Base-by-base conservation (phyloP, 2,329 filamentous ascomycete species). In the Myriangium duriaei region DNA sequence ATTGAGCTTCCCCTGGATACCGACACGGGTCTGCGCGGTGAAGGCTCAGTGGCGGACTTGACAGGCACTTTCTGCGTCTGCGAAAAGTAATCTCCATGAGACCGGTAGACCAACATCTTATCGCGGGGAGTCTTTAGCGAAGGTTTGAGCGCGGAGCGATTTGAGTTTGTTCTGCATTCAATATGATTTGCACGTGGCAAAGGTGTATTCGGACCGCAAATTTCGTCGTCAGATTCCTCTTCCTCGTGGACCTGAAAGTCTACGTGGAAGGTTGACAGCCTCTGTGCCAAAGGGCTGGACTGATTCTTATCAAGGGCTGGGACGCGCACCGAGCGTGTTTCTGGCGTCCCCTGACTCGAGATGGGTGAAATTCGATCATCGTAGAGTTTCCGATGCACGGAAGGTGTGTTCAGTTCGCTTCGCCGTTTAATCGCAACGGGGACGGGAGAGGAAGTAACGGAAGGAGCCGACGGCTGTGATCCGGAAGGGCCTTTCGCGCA, bases 161-260 rank as follows among this genome's bases (percentile, higher is more conserved):
- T 26, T 26, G 21, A 26, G 21, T 26, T 26, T 26, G 7, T 7
- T 26, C n/a, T n/a, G n/a, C n/a, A n/a, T n/a, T n/a, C n/a, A n/a
- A n/a, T n/a, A n/a, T n/a, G n/a, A n/a, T n/a, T n/a, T n/a, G n/a
- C n/a, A n/a, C 34, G 39, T 5, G 35, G 31, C 32, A 45, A 39
- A 6, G 44, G 41, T 21, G 44, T 45, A 7, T 45, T 45, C 15
- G 44, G 44, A 2, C 44, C 44, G 18, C 44, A 45, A 10, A 45
- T 26, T 16, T 45, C 44, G 28, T 45, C 44, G 6, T 45, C 44
- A n/a, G 44, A 45, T 12, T 19, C 11, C 19, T 13, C 24, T 13
- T 15, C 32, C 7, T 26, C 21, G 21, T 26, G 21, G 21, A 7
- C n/a, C n/a, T 26, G 21, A 26, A 26, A 7, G 21, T 26, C n/a